Evolutionary conservation across 129 eudicot species (phyloP).

Genomic region (Lactuca sativa): DNA sequence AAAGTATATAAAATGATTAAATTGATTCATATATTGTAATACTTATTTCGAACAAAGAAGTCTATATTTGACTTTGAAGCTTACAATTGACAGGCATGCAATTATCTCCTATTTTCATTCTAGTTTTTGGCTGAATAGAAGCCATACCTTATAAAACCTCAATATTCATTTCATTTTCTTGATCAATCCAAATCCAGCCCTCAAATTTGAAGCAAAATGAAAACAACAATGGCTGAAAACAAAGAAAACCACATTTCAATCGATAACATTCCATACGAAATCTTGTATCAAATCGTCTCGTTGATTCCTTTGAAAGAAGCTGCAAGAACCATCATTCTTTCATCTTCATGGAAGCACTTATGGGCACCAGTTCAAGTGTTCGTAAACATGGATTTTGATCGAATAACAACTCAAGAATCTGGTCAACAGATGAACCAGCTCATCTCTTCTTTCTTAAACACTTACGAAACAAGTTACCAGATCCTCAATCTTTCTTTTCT

Average conservation of each 20-base stretch:
- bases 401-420: slow-evolving; percentile 15
- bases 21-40: neutral
- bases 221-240: slow-evolving; percentile 12
- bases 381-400: slow-evolving; percentile 15
- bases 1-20: too few species aligned
- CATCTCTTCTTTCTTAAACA: slow-evolving; percentile 30
- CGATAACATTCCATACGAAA: slow-evolving; percentile 29
- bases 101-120: neutral
- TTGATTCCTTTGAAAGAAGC: slow-evolving; percentile 41
- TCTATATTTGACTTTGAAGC: slow-evolving; percentile 17
- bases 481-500: slow-evolving; percentile 25
- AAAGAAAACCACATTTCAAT: slow-evolving; percentile 18
- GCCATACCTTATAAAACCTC: slow-evolving; percentile 13
- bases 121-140: slow-evolving; percentile 19
- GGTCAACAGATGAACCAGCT: slow-evolving; percentile 19
- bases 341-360: slow-evolving; percentile 40
- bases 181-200: slow-evolving; percentile 14
- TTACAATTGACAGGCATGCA: slow-evolving; percentile 2
- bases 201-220: slow-evolving; percentile 5
- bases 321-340: slow-evolving; percentile 34
- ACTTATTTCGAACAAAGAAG: neutral
- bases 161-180: slow-evolving; percentile 7
- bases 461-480: slow-evolving; percentile 23
- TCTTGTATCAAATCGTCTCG: slow-evolving; percentile 33
- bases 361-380: slow-evolving; percentile 35